Evolutionary conservation across 1,284 basidiomycete genomes (phyloP).

Genomic region (Cryptococcus depauperatus): DNA sequence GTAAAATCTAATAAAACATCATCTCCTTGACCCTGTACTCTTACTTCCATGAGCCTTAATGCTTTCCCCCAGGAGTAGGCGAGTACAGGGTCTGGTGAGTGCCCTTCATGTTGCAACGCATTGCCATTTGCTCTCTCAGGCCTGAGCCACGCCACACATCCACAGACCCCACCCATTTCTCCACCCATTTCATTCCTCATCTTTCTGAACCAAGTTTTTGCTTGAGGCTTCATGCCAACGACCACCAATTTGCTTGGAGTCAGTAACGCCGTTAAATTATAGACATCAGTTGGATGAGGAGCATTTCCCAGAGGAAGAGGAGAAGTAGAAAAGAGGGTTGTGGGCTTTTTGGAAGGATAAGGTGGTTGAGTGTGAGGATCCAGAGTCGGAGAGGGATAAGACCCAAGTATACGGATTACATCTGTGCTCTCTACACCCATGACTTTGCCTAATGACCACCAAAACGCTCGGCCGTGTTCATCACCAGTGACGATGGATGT

Average conservation of each 20-base stretch:
- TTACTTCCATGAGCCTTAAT: slow-evolving; percentile 58
- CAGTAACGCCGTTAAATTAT: slow-evolving; percentile 76
- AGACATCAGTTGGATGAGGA: slow-evolving; percentile 70
- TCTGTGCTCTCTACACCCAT: slow-evolving; percentile 93
- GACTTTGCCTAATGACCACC: slow-evolving; percentile 89
- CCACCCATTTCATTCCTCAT: slow-evolving; percentile 51
- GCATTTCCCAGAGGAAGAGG: slow-evolving; percentile 74
- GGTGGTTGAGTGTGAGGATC: slow-evolving; percentile 29
- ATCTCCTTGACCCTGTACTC: slow-evolving; percentile 15
- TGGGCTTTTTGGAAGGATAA: slow-evolving; percentile 46
- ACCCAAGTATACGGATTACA: slow-evolving; percentile 85
- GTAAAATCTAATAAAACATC: slow-evolving; percentile 30
- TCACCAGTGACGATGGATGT: slow-evolving; percentile 91
- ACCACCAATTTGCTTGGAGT: slow-evolving; percentile 86
- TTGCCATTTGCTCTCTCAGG: background rate
- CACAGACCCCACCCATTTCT: slow-evolving; percentile 49
- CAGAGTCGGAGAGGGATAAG: slow-evolving; percentile 54
- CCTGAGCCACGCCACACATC: slow-evolving; percentile 70
- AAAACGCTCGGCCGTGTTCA: slow-evolving; percentile 85
- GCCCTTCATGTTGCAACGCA: background rate
- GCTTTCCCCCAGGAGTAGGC: slow-evolving; percentile 73
- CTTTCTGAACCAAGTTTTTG: slow-evolving; percentile 85
- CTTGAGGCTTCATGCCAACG: slow-evolving; percentile 82
- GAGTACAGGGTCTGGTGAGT: slow-evolving; percentile 54
- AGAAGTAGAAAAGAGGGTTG: slow-evolving; percentile 66